Percentiles rank a stretch among this genome's conserved stretches.
Evolutionary conservation across 495 filamentous ascomycete genomes (phyloP).

Genomic region (Pyrenula aspistea): DNA sequence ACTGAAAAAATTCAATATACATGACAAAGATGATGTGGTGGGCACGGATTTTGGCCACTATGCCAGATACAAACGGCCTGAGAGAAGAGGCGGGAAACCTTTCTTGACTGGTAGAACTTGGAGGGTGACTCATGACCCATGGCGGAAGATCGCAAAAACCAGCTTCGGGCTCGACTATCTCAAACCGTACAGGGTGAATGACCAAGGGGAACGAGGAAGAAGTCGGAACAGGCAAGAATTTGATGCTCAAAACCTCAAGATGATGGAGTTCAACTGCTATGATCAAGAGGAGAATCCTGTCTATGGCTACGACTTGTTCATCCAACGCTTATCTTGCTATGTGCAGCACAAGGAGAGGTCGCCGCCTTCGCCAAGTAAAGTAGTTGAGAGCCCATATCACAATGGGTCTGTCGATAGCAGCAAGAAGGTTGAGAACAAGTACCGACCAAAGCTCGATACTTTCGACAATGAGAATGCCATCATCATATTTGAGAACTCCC

Average conservation of each 20-base stretch:
- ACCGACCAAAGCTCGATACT: conserved; percentile 14
- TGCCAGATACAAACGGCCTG: conserved; percentile 31
- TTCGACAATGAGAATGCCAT: conserved; percentile 41
- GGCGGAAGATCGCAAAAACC: conserved; percentile 34
- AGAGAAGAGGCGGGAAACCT: conserved; percentile 33
- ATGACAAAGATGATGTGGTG: conserved; percentile 27
- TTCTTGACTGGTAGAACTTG: conserved; percentile 36
- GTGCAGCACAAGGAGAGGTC: conserved; percentile 21
- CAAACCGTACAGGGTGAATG: conserved; percentile 21
- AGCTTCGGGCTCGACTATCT: conserved; percentile 43
- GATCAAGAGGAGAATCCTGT: conserved; percentile 26
- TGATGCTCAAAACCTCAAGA: conserved; percentile 17
- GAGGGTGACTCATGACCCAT: conserved; percentile 36
- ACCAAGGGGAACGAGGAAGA: conserved; percentile 4
- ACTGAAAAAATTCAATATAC: conserved; percentile 40
- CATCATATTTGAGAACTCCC: conserved; percentile 40
- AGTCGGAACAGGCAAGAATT: not conserved
- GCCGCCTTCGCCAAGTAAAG: conserved; percentile 10
- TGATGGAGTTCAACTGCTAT: conserved; percentile 37
- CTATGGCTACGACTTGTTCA: conserved; percentile 30
- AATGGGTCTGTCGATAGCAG: not conserved
- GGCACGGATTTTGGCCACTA: conserved; percentile 37
- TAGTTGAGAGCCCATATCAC: conserved; percentile 15
- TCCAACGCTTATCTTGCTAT: conserved; percentile 28
- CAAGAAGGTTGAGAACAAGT: conserved; percentile 3